phyloP scores from a whole-genome alignment of 73 alveolate species.

The Paramecium tetraurelia region DNA sequence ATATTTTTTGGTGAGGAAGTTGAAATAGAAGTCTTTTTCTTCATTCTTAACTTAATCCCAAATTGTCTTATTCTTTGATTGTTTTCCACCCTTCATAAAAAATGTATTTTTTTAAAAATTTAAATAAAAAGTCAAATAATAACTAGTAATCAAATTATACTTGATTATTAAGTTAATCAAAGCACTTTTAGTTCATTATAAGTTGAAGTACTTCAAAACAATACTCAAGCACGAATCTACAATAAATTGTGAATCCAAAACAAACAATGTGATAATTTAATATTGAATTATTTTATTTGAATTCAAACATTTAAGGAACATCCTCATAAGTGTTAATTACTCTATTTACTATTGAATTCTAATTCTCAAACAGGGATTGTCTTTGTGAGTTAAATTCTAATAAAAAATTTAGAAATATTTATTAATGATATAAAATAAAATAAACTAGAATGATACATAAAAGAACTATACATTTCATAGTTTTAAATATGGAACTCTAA shows the following conservation, averaged over 20 bases:
- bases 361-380: neutral
- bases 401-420: neutral
- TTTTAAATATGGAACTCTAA: neutral
- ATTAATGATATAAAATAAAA: neutral
- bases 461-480: neutral
- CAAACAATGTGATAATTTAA: neutral
- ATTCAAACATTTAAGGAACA: neutral
- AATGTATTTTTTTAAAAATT: neutral
- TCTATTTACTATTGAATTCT: no score
- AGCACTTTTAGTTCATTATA: neutral
- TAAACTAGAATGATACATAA: neutral
- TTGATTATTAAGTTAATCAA: neutral
- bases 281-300: neutral
- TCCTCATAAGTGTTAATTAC: neutral
- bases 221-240: neutral
- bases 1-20: neutral
- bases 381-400: no score
- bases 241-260: neutral
- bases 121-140: neutral
- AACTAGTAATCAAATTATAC: neutral
- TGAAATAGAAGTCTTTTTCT: slow-evolving; percentile 5
- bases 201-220: neutral
- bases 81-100: slow-evolving; percentile 34
- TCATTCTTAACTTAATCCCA: slow-evolving; percentile 11
- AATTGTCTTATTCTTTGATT: neutral